phyloP scores from a whole-genome alignment of 1,139 yeast genomes.

The Pichia sp. region DNA sequence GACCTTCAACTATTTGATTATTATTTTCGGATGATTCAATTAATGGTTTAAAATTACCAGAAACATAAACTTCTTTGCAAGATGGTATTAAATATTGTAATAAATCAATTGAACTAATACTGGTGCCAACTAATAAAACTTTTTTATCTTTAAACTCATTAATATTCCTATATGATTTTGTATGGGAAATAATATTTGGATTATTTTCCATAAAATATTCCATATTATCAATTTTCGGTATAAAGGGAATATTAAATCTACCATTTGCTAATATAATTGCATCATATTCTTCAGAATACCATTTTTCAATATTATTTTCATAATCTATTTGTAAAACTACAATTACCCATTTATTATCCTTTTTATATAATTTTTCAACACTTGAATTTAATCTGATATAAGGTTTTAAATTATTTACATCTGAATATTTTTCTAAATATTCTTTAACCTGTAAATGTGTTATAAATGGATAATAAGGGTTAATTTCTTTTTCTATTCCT shows the following conservation, averaged over 20 bases:
- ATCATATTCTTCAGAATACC: slow-evolving; percentile 36
- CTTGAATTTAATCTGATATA: slow-evolving; percentile 36
- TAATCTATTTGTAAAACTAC: slow-evolving; percentile 14
- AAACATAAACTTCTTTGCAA: not conserved
- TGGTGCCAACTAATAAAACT: too few relatives aligned
- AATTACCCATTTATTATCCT: slow-evolving; percentile 18
- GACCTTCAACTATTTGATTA: too few relatives aligned
- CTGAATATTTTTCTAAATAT: slow-evolving; percentile 28
- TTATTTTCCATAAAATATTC: slow-evolving; percentile 31
- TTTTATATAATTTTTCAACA: slow-evolving; percentile 33
- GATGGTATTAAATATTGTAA: too few relatives aligned
- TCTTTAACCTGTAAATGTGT: slow-evolving; percentile 32
- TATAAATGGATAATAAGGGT: slow-evolving; percentile 39
- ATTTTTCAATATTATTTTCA: slow-evolving; percentile 26
- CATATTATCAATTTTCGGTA: slow-evolving; percentile 40
- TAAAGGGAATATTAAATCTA: slow-evolving; percentile 40
- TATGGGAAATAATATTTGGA: slow-evolving; percentile 16
- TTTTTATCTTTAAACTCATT: too few relatives aligned
- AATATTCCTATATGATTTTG: not conserved
- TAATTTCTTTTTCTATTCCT: slow-evolving; percentile 16
- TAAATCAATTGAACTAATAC: too few relatives aligned
- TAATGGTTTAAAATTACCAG: slow-evolving; percentile 30
- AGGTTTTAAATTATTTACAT: slow-evolving; percentile 29
- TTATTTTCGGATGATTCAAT: slow-evolving; percentile 22
- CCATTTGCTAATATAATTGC: slow-evolving; percentile 43